Evolutionary conservation across 2,329 filamentous ascomycete species (phyloP), one percentile per base, ranked within the genome.

Genomic region (Fusarium sororula): DNA sequence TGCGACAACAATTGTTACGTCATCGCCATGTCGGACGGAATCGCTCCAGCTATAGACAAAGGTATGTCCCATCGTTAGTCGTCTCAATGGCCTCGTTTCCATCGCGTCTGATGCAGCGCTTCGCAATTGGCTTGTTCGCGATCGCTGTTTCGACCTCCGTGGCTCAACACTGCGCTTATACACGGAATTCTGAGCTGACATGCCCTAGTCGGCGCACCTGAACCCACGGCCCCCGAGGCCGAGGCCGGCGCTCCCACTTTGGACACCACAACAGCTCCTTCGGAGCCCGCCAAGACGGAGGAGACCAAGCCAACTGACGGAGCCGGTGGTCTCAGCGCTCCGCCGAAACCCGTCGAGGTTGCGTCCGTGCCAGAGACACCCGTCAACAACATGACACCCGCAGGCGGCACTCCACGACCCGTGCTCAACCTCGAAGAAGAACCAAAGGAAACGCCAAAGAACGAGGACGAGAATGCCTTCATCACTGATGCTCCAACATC

Each of bases 321-420:
- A 56, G 54, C 63, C 30, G 59, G 68, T 42, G 65, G 74, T 45
- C 71, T 78, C 32, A 64, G 61, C 3, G 48, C 70, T 12, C 72
- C 63, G 28, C 80, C 82, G 14, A 82, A 81, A 70, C 80, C 82
- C 10, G 82, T 82, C 42, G 81, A 84, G 74, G 73, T 83, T 51
- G 77, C 75, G 28, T 81, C 81, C 22, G 79, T 81, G 13, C 81
- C 81, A 24, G 73, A 83, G 72, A 84, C 82, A 14, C 83, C 83
- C 28, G 59, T 82, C 57, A 80, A 82, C 47, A 74, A 75, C 24
- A 66, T 68, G 51, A 83, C 82, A 35, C 81, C 82, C 5, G 81
- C 78, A 20, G 81, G 80, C 28, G 82, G 79, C 38, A 81, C 80
- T 6, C 82, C 81, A 12, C 73, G 80, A 45, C 82, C 80, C 6